A percentile compares a stretch with the other conserved stretches of the same genome.
These are phyloP conservation scores for Massarina eburnea DNA, from an alignment of 2,329 filamentous ascomycete genomes.

Conservation along the genomic window DNA sequence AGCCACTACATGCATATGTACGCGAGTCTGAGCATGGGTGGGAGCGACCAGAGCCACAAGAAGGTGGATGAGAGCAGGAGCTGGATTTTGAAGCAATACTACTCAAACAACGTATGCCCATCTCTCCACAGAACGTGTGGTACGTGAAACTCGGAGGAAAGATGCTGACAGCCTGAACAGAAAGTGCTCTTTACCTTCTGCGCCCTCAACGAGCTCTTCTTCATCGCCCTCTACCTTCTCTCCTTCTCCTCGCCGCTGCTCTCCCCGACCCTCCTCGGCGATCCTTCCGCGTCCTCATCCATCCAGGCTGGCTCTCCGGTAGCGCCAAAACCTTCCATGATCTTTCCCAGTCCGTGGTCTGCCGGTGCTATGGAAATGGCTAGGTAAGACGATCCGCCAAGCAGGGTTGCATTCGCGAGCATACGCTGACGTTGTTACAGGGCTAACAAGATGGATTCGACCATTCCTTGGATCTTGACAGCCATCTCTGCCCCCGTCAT, in stretches of 20 bases:
- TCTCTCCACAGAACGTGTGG: not conserved
- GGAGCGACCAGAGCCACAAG: slow-evolving; percentile 82
- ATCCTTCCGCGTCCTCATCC: slow-evolving; percentile 58
- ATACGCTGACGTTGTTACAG: slow-evolving; percentile 20
- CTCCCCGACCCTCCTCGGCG: slow-evolving; percentile 74
- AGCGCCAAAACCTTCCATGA: slow-evolving; percentile 66
- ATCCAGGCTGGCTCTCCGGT: slow-evolving; percentile 68
- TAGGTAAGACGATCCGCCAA: slow-evolving; percentile 45
- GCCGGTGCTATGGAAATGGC: slow-evolving; percentile 91
- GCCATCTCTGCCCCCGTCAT: slow-evolving; percentile 82
- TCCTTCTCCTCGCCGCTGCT: slow-evolving; percentile 92
- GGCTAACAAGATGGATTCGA: slow-evolving; percentile 75
- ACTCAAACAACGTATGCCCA: slow-evolving; percentile 83
- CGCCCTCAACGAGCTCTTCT: slow-evolving; percentile 91
- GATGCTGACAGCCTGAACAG: slow-evolving; percentile 50
- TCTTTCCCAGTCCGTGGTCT: slow-evolving; percentile 88
- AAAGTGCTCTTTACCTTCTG: slow-evolving; percentile 90
- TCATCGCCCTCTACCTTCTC: slow-evolving; percentile 95
- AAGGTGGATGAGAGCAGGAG: slow-evolving; percentile 85
- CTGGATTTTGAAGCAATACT: slow-evolving; percentile 91
- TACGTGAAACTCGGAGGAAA: not conserved
- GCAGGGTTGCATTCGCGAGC: not conserved
- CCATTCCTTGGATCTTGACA: slow-evolving; percentile 75
- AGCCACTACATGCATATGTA: slow-evolving; percentile 99
- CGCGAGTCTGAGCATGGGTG: slow-evolving; percentile 85